Percentiles rank a stretch among this genome's conserved stretches.
phyloP scores from a whole-genome alignment of 1,284 basidiomycete genomes.

The Cutaneotrichosporon mucoides region DNA sequence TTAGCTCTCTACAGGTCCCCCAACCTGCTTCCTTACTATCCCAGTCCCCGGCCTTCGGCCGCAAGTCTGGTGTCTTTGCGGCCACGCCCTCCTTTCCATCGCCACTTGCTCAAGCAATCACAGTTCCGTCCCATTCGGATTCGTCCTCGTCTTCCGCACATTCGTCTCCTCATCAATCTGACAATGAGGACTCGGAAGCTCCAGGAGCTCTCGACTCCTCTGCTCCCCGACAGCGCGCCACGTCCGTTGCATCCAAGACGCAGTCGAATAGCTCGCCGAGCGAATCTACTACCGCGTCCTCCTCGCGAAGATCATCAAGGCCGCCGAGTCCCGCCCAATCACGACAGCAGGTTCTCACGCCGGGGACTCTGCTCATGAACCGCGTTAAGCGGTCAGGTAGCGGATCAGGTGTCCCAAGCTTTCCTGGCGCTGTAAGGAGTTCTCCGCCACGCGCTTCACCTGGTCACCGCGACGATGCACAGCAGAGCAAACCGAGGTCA shows the following conservation, averaged over 20 bases:
- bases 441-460: neutral
- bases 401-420: conserved; percentile 12
- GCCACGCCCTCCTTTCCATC: conserved; percentile 48
- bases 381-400: conserved; percentile 30
- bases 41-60: conserved; percentile 27
- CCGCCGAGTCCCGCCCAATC: conserved; percentile 30
- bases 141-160: conserved; percentile 35
- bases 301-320: conserved; percentile 21
- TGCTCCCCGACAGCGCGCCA: neutral
- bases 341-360: conserved; percentile 23
- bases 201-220: neutral
- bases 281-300: conserved; percentile 5
- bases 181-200: conserved; percentile 3
- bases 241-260: neutral
- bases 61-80: conserved; percentile 40
- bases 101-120: conserved; percentile 43
- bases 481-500: neutral
- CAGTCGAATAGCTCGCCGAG: conserved; percentile 1
- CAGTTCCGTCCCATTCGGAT: conserved; percentile 39
- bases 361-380: conserved; percentile 31
- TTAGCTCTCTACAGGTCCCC: conserved; percentile 20
- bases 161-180: neutral
- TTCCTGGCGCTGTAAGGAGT: neutral
- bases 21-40: conserved; percentile 21
- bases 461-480: neutral